A percentile compares a stretch with the other conserved stretches of the same genome.
Conservation (phyloP, 768 basidiomycete species). For the Ramaria sp. region DNA sequence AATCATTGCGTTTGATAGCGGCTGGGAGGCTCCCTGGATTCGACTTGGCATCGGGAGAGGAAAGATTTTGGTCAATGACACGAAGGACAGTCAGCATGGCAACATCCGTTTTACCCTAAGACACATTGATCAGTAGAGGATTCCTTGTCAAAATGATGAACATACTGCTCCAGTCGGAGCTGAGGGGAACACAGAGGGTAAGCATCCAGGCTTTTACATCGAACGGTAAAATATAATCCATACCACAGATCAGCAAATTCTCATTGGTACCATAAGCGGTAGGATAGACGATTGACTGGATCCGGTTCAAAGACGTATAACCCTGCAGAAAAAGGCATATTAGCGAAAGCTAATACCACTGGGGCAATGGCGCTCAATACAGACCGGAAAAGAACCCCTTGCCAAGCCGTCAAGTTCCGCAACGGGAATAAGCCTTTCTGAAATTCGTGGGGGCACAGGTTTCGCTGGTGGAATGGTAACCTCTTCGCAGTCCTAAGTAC, state of each 20-base stretch:
- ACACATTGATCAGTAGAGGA: not conserved
- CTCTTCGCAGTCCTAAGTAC: constrained; percentile 76
- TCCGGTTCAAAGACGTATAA: constrained; percentile 78
- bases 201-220: not conserved
- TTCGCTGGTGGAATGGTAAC: constrained; percentile 80
- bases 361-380: constrained; percentile 11
- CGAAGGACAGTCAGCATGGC: constrained; percentile 91
- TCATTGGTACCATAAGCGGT: constrained; percentile 94
- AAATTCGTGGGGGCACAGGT: constrained; percentile 56
- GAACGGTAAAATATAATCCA: constrained; percentile 15
- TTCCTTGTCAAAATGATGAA: constrained; percentile 3
- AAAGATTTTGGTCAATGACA: constrained; percentile 64
- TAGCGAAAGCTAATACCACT: not conserved
- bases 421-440: constrained; percentile 64
- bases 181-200: constrained; percentile 19
- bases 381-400: constrained; percentile 74
- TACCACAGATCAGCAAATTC: constrained; percentile 90
- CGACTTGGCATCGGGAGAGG: constrained; percentile 17
- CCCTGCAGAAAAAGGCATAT: constrained; percentile 38
- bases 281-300: constrained; percentile 91
- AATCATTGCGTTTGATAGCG: constrained; percentile 56
- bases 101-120: constrained; percentile 96
- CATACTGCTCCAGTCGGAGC: constrained; percentile 96
- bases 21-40: constrained; percentile 26
- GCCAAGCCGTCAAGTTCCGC: constrained; percentile 67